phyloP scores from a whole-genome alignment of 2,329 filamentous ascomycete genomes.

The Colletotrichum aenigma region DNA sequence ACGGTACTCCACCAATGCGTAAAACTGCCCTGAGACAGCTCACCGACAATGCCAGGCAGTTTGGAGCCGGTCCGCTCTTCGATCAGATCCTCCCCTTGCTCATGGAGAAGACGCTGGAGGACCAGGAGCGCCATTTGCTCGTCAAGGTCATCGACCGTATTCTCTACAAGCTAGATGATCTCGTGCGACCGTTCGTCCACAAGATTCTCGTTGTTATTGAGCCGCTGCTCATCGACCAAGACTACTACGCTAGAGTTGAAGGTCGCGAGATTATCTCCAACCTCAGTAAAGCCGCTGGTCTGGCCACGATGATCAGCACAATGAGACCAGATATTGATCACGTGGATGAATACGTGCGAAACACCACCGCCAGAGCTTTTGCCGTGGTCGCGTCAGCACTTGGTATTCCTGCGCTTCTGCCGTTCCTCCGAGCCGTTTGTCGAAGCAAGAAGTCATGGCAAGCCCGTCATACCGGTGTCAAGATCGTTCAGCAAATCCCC shows the following conservation, averaged over 20 bases:
- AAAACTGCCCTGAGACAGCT: constrained; percentile 97
- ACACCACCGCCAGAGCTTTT: constrained; percentile 96
- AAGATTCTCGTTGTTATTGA: constrained; percentile 99
- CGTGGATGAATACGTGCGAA: constrained; percentile 96
- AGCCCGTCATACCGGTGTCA: constrained; percentile 95
- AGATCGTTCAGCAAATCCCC: constrained; percentile 98
- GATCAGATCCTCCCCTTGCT: constrained; percentile 96
- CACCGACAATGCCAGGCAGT: constrained; percentile 95
- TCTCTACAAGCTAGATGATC: constrained; percentile 96
- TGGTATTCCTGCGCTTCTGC: constrained; percentile 91
- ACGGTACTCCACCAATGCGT: constrained; percentile 96
- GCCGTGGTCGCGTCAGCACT: constrained; percentile 96
- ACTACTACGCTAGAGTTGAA: constrained; percentile 98
- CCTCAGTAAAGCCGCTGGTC: constrained; percentile 91
- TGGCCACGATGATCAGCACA: constrained; percentile 98
- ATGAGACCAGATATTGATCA: constrained; percentile 99
- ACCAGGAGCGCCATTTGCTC: constrained; percentile 95
- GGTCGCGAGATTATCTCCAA: constrained; percentile 99
- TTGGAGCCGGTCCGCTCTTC: constrained; percentile 92
- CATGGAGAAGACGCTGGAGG: constrained; percentile 98
- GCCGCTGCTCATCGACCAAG: constrained; percentile 97
- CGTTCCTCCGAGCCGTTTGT: constrained; percentile 94
- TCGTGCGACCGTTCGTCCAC: constrained; percentile 95
- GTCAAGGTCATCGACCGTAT: constrained; percentile 99
- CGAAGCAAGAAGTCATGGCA: constrained; percentile 99